These are phyloP conservation scores for Diospyros lotus DNA, from an alignment of 148 eudicot genomes.

Conservation along the genomic window DNA sequence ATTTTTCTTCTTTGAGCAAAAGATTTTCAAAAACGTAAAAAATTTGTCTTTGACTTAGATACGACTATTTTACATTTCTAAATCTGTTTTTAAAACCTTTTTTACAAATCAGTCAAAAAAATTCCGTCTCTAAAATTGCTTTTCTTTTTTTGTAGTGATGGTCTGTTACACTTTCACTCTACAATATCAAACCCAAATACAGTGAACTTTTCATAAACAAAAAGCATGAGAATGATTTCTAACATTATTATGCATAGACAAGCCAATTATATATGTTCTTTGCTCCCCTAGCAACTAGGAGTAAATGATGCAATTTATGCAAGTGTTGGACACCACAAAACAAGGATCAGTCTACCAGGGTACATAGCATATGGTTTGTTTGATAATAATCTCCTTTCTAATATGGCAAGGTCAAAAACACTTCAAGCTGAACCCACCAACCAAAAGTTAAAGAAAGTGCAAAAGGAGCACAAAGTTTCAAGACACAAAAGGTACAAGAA, in stretches of 20 bases:
- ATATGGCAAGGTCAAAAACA: not conserved
- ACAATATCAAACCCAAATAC: conserved; percentile 19
- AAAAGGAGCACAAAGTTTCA: no score
- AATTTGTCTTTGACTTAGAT: no score
- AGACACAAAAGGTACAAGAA: not conserved
- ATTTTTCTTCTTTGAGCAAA: no score
- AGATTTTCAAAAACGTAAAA: no score
- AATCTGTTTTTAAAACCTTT: no score
- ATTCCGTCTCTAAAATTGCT: no score
- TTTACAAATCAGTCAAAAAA: no score
- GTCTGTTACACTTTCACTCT: conserved; percentile 85
- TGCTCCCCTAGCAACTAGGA: not conserved
- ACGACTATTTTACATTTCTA: no score
- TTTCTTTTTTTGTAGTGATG: no score
- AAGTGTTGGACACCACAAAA: not conserved
- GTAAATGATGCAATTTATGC: not conserved
- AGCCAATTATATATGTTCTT: not conserved
- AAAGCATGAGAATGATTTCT: not conserved
- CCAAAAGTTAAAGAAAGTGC: no score
- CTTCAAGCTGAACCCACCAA: not conserved
- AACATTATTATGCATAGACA: not conserved
- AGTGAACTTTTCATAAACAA: not conserved
- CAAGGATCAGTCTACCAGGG: not conserved
- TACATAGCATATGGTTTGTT: not conserved
- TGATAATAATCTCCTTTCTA: not conserved